These are phyloP conservation scores for Macrophomina phaseolina DNA, from an alignment of 2,329 filamentous ascomycete species.

Conservation along the genomic window DNA sequence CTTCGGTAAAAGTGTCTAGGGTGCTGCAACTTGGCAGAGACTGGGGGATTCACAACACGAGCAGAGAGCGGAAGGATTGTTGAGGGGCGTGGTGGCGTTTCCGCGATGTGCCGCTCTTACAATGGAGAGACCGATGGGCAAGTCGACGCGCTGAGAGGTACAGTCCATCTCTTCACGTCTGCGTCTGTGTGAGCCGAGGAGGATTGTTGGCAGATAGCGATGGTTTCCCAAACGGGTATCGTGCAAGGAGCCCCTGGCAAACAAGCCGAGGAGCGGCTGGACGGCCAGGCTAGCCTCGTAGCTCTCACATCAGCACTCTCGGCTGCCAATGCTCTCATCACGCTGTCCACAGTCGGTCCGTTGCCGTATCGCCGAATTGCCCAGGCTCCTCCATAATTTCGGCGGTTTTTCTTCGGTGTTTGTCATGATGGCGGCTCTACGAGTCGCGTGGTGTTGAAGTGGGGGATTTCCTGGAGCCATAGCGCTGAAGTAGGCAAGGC, in stretches of 20 bases:
- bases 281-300: too few species aligned
- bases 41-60: neutral
- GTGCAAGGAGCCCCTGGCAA: neutral
- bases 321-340: neutral
- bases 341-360: neutral
- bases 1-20: neutral
- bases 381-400: neutral
- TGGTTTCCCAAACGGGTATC: neutral
- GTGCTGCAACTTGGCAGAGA: neutral
- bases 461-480: neutral
- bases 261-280: neutral
- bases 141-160: neutral
- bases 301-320: neutral
- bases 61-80: neutral
- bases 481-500: slow-evolving; percentile 4
- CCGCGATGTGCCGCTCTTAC: neutral
- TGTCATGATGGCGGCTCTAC: neutral
- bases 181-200: neutral
- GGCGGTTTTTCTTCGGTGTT: neutral
- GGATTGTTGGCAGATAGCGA: neutral
- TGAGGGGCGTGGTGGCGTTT: neutral
- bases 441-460: slow-evolving; percentile 19
- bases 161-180: neutral
- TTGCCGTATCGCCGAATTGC: neutral
- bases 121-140: neutral